Conservation (phyloP, 495 filamentous ascomycete species). For the Trichoderma parareesei region DNA sequence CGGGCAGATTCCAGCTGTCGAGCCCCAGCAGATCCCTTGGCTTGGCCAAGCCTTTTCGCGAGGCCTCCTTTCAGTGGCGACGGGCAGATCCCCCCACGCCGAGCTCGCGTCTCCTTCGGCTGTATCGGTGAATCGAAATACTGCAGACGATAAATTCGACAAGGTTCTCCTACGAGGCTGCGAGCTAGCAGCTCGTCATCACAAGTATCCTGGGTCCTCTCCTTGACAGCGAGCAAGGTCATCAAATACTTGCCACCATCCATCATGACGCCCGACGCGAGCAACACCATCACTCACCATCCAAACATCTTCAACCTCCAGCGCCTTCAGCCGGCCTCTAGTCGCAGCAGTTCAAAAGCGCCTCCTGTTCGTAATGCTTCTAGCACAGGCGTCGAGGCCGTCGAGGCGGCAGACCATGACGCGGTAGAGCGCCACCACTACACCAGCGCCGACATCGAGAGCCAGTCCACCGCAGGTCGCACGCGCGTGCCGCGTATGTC, state of each 20-base stretch:
- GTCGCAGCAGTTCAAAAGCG: constrained; percentile 26
- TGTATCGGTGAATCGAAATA: not conserved
- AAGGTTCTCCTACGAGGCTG: not conserved
- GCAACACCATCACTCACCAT: constrained; percentile 27
- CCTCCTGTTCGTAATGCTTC: constrained; percentile 20
- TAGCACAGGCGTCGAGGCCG: constrained; percentile 41
- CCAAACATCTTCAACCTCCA: constrained; percentile 36
- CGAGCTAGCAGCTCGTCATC: not conserved
- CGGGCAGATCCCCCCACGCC: not conserved
- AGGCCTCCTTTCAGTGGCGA: not conserved
- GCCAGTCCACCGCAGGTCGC: constrained; percentile 37
- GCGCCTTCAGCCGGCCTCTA: constrained; percentile 22
- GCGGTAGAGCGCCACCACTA: constrained; percentile 36
- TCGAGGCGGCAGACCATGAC: constrained; percentile 35
- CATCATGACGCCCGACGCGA: constrained; percentile 22
- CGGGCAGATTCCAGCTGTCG: not conserved
- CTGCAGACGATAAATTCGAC: not conserved
- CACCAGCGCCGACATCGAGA: constrained; percentile 51
- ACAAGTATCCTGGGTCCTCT: not conserved
- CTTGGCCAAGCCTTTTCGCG: not conserved
- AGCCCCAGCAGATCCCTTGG: not conserved
- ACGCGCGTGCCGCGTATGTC: constrained; percentile 39
- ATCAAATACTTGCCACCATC: not conserved
- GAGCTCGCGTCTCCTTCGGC: constrained; percentile 5
- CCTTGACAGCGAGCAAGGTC: not conserved